Evolutionary conservation across 257 asterid genomes (phyloP).

Genomic region (Asclepias syriaca): DNA sequence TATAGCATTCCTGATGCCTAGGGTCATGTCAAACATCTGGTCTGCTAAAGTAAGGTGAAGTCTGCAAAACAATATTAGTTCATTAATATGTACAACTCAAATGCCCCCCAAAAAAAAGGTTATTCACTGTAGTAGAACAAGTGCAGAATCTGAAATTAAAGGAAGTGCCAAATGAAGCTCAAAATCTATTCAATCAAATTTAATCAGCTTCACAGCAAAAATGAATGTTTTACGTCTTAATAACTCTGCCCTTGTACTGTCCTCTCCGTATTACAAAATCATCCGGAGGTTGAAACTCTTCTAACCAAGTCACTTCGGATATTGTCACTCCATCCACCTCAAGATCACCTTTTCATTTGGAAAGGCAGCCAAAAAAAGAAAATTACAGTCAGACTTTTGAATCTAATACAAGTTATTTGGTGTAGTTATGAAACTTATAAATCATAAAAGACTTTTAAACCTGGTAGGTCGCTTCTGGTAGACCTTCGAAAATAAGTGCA

Average conservation of each 20-base stretch:
- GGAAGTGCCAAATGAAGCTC: slow-evolving; percentile 27
- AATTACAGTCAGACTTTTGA: not conserved
- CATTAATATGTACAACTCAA: slow-evolving; percentile 68
- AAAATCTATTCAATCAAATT: slow-evolving; percentile 15
- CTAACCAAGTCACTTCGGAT: slow-evolving; percentile 82
- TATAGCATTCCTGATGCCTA: not conserved
- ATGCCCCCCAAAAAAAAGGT: slow-evolving; percentile 39
- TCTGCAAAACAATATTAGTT: slow-evolving; percentile 34
- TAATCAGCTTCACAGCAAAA: slow-evolving; percentile 31
- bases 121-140: slow-evolving; percentile 20
- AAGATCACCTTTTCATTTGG: slow-evolving; percentile 45
- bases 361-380: not conserved
- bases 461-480: slow-evolving; percentile 63
- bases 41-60: slow-evolving; percentile 26
- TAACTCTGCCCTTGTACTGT: slow-evolving; percentile 80
- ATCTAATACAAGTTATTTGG: not conserved
- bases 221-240: slow-evolving; percentile 43
- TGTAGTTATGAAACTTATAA: not conserved
- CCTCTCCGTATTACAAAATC: slow-evolving; percentile 88
- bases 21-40: not conserved
- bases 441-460: slow-evolving; percentile 30
- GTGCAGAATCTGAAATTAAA: slow-evolving; percentile 28
- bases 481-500: slow-evolving; percentile 84
- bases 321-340: slow-evolving; percentile 68
- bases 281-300: slow-evolving; percentile 85